Evolutionary conservation across 176 grass and related monocot species (phyloP), one percentile per base, ranked within the genome.

Genomic region (Zoysia japonica): DNA sequence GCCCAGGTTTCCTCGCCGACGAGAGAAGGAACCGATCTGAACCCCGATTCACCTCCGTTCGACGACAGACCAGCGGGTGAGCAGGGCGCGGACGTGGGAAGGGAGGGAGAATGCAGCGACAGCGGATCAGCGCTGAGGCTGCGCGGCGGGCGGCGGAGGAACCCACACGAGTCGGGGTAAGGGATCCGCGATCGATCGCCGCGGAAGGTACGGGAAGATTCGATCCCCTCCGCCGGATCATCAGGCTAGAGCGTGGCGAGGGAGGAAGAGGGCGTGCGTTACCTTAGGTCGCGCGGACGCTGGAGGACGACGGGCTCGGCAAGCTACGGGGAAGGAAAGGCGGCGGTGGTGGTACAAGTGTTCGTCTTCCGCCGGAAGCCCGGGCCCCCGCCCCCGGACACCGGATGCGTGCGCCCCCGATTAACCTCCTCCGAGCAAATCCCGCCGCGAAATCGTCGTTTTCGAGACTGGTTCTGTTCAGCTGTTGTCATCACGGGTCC

Each of bases 321-420:
- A 54, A 11, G 56, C 39, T 28, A 70, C 15, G 47, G 47, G 42
- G 43, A 13, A 2, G 68, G 7, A 28, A 44, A 60, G 56, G 6
- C 60, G 62, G 37, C 36, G 62, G 62, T 14, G 62, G 63, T 41
- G 28, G 61, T 40, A 39, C 60, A 77, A 64, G 59, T 47, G 75
- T 48, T 65, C 12, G 0, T 41, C 7, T 28, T 9, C 55, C n/a
- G 55, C 10, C 55, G 41, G 44, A 45, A 2, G 14, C 12, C 8
- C 14, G 28, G 28, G 28, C 28, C 28, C 28, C 28, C 28, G 28
- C 28, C 28, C 28, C 28, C 28, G 28, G 28, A 28, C 36, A 37
- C 36, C 36, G 38, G 64, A 79, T 79, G 64, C 65, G 64, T 79
- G 77, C 65, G 49, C 40, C 40, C 64, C 64, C 77, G 56, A 68